A percentile compares a stretch with the other conserved stretches of the same genome.
phyloP scores from a whole-genome alignment of 1,284 basidiomycete genomes.

The Stereum hirsutum region DNA sequence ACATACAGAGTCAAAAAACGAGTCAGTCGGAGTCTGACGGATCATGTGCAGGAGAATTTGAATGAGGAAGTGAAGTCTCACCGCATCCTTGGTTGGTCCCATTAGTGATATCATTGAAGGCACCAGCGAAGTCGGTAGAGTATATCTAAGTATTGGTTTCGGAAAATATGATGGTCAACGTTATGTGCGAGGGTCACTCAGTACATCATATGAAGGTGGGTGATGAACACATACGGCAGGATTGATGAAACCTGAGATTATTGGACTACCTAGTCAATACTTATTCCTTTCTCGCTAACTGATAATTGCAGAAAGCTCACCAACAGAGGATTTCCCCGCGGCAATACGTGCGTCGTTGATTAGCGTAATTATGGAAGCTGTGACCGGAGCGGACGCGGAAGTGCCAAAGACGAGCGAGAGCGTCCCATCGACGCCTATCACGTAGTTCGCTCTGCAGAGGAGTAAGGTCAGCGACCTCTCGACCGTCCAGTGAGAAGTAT shows the following conservation, averaged over 20 bases:
- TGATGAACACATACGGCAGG: constrained; percentile 23
- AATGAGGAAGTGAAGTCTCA: constrained; percentile 4
- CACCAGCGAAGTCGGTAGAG: not conserved
- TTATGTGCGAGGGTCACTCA: not conserved
- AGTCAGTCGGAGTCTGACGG: not conserved
- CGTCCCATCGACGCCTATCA: constrained; percentile 20
- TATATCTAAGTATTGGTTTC: constrained; percentile 8
- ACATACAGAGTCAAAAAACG: not conserved
- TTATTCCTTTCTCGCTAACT: too few relatives aligned
- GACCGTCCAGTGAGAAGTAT: not conserved
- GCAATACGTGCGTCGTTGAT: constrained; percentile 33
- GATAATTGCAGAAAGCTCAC: constrained; percentile 13
- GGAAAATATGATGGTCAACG: not conserved
- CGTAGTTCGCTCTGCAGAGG: constrained; percentile 33
- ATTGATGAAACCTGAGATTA: constrained; percentile 21
- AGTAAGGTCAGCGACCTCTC: not conserved
- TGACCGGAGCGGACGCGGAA: constrained; percentile 25
- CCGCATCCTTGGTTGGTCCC: constrained; percentile 10
- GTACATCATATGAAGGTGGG: not conserved
- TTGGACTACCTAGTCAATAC: too few relatives aligned
- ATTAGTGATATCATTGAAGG: constrained; percentile 10
- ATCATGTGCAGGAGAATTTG: too few relatives aligned
- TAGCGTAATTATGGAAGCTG: constrained; percentile 29
- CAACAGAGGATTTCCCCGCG: constrained; percentile 25
- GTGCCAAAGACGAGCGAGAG: constrained; percentile 24